Conservation (phyloP, 2,329 filamentous ascomycete species). For the Penicillium nordicum region DNA sequence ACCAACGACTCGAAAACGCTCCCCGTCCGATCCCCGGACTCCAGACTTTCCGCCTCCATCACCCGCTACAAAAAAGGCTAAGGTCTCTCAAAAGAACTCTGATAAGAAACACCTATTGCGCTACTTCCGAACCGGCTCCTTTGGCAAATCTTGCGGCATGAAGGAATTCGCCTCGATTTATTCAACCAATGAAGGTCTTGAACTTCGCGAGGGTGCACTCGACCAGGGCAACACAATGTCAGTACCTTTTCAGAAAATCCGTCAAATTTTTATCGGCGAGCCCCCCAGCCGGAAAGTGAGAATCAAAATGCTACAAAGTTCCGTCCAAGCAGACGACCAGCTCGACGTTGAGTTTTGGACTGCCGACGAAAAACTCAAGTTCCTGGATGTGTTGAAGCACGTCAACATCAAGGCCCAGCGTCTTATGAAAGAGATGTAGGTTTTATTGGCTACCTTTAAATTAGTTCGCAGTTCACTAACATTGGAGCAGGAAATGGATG, state of each 20-base stretch:
- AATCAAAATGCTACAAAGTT: conserved; percentile 24
- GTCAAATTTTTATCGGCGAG: conserved; percentile 18
- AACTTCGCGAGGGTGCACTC: conserved; percentile 5
- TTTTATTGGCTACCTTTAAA: background rate
- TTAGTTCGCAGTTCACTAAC: conserved; percentile 6
- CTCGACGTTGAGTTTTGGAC: conserved; percentile 32
- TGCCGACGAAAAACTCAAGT: conserved; percentile 17
- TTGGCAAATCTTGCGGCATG: conserved; percentile 8
- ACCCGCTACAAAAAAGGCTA: conserved; percentile 14
- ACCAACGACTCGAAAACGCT: conserved; percentile 16
- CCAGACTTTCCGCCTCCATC: conserved; percentile 26
- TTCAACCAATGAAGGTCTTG: conserved; percentile 14
- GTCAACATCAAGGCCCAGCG: conserved; percentile 10
- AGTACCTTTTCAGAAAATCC: conserved; percentile 25
- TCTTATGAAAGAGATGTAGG: conserved; percentile 26
- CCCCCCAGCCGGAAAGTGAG: conserved; percentile 29
- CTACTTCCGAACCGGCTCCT: conserved; percentile 22
- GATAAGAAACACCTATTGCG: conserved; percentile 13
- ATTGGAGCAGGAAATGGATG: conserved; percentile 31
- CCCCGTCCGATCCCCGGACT: conserved; percentile 33
- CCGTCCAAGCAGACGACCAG: conserved; percentile 11
- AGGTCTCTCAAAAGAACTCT: conserved; percentile 2
- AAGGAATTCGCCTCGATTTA: conserved; percentile 10
- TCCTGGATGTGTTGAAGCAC: conserved; percentile 18
- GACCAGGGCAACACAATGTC: background rate